These are phyloP conservation scores for Claviceps monticola DNA, from an alignment of 2,329 filamentous ascomycete species.

Conservation along the genomic window DNA sequence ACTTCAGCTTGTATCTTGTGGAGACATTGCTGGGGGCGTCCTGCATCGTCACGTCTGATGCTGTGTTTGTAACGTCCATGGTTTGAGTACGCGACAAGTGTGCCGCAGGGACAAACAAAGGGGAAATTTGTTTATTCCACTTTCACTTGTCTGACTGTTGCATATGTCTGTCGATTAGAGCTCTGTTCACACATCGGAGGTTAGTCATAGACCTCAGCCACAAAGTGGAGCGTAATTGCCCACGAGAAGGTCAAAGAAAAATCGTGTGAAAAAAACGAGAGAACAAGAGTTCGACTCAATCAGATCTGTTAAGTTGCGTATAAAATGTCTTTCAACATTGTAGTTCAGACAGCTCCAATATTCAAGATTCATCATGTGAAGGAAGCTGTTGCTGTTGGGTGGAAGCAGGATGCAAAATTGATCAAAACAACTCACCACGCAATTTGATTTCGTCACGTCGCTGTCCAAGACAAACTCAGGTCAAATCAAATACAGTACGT, in stretches of 20 bases:
- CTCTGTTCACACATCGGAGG: neutral
- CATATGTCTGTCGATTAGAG: neutral
- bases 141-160: neutral
- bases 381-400: neutral
- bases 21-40: slow-evolving; percentile 36
- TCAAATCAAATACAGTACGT: slow-evolving; percentile 2
- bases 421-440: neutral
- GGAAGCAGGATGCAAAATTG: neutral
- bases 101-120: neutral
- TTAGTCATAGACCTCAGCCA: neutral
- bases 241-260: neutral
- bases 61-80: slow-evolving; percentile 32
- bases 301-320: slow-evolving; percentile 36
- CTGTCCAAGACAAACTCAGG: neutral
- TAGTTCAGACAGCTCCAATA: slow-evolving; percentile 70
- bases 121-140: neutral
- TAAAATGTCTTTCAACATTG: slow-evolving; percentile 45
- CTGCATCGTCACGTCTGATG: slow-evolving; percentile 17
- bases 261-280: neutral
- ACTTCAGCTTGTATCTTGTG: slow-evolving; percentile 74
- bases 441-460: neutral
- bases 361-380: slow-evolving; percentile 28
- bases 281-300: neutral
- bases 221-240: neutral
- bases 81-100: neutral